phyloP scores from a whole-genome alignment of 2,329 filamentous ascomycete species.

The Pseudomassariella vexata region DNA sequence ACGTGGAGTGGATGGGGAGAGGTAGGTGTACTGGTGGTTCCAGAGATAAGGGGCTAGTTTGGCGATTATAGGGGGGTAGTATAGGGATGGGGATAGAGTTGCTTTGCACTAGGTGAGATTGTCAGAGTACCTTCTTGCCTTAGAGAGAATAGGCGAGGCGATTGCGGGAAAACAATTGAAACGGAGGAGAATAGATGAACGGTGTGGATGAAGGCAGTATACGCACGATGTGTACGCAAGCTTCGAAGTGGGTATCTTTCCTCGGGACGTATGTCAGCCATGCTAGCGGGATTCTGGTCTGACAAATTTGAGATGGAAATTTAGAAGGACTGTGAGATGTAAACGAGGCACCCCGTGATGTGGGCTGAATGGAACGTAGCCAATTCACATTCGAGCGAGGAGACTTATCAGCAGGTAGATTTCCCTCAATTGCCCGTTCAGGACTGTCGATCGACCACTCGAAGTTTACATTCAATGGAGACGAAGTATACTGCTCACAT shows the following conservation, averaged over 20 bases:
- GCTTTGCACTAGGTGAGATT: conserved; percentile 34
- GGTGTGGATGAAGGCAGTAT: background rate
- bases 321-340: too few relatives aligned
- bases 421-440: too few relatives aligned
- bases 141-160: background rate
- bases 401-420: too few relatives aligned
- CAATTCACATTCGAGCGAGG: too few relatives aligned
- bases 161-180: background rate
- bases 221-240: conserved; percentile 34
- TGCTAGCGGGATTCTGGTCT: too few relatives aligned
- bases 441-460: too few relatives aligned
- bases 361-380: too few relatives aligned
- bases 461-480: too few relatives aligned
- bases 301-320: too few relatives aligned
- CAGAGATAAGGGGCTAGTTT: conserved; percentile 42
- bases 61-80: conserved; percentile 23
- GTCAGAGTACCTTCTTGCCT: conserved; percentile 3
- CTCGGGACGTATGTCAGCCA: conserved; percentile 42
- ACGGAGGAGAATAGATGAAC: background rate
- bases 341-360: too few relatives aligned
- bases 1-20: conserved; percentile 38
- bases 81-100: conserved; percentile 39
- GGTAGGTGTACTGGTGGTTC: conserved; percentile 44
- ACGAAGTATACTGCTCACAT: too few relatives aligned
- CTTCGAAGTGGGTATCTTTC: conserved; percentile 31